Evolutionary conservation across 1,284 basidiomycete species (phyloP).

Genomic region (Boletus sp.): DNA sequence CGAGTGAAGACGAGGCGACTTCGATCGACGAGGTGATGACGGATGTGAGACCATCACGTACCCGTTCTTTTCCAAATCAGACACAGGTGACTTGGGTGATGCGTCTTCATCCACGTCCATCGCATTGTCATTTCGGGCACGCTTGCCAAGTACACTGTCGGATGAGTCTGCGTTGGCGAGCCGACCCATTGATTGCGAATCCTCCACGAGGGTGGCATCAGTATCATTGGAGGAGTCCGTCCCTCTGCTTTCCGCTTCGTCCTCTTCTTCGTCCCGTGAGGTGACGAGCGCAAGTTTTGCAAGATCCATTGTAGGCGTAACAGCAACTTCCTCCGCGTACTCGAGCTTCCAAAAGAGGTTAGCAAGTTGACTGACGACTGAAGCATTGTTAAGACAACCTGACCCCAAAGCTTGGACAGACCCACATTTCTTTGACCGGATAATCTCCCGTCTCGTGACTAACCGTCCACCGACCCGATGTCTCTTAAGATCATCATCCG

Average conservation of each 20-base stretch:
- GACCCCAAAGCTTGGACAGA: slow-evolving; percentile 15
- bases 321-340: slow-evolving; percentile 62
- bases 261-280: slow-evolving; percentile 87
- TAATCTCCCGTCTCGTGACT: slow-evolving; percentile 79
- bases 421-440: slow-evolving; percentile 83
- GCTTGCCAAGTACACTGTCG: slow-evolving; percentile 75
- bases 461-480: slow-evolving; percentile 87
- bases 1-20: slow-evolving; percentile 42
- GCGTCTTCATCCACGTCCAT: slow-evolving; percentile 55
- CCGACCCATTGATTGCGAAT: slow-evolving; percentile 48
- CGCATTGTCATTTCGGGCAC: slow-evolving; percentile 54
- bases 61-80: slow-evolving; percentile 49
- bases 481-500: slow-evolving; percentile 77
- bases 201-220: slow-evolving; percentile 83
- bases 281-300: slow-evolving; percentile 94
- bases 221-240: slow-evolving; percentile 84
- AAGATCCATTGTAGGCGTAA: slow-evolving; percentile 85
- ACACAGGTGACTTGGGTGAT: slow-evolving; percentile 37
- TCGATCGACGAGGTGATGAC: slow-evolving; percentile 44
- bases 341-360: slow-evolving; percentile 82
- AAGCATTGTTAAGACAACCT: slow-evolving; percentile 21
- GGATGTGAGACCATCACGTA: slow-evolving; percentile 52
- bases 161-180: slow-evolving; percentile 39
- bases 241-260: slow-evolving; percentile 69
- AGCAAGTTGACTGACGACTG: slow-evolving; percentile 81